phyloP scores from a whole-genome alignment of 306 rosid species.

The Prunus salicina region DNA sequence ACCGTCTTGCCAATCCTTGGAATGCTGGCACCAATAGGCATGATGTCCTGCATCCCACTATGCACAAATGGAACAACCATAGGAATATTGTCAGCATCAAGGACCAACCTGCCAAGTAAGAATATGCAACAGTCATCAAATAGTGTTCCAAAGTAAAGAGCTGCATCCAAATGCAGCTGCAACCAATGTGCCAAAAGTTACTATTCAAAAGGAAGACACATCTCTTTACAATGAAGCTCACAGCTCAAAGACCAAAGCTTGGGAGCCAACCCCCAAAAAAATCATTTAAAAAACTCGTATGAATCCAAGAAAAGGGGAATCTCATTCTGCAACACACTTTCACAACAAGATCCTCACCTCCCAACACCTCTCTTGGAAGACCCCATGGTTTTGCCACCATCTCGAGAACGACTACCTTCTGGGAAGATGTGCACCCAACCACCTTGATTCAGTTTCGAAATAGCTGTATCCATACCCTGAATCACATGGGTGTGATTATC shows the following conservation, averaged over 20 bases:
- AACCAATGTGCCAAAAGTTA: background rate
- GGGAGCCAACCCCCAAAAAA: background rate
- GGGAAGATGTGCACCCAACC: slow-evolving; percentile 98
- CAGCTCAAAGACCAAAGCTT: background rate
- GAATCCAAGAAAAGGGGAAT: background rate
- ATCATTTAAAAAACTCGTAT: background rate
- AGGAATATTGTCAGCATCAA: slow-evolving; percentile 78
- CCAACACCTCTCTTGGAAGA: slow-evolving; percentile 94
- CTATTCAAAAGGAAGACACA: background rate
- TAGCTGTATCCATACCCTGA: slow-evolving; percentile 96
- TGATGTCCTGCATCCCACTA: slow-evolving; percentile 96
- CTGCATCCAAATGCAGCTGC: background rate
- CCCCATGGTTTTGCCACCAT: slow-evolving; percentile 90
- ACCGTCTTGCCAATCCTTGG: slow-evolving; percentile 93
- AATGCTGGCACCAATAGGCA: slow-evolving; percentile 86
- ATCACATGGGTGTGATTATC: background rate
- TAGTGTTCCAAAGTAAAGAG: background rate
- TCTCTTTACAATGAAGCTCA: background rate
- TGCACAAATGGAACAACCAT: slow-evolving; percentile 89
- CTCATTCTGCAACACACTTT: background rate
- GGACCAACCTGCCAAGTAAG: slow-evolving; percentile 53
- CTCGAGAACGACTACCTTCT: slow-evolving; percentile 97
- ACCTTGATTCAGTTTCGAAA: slow-evolving; percentile 79
- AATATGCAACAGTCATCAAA: slow-evolving; percentile 22
- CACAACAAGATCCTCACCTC: slow-evolving; percentile 48